These are phyloP conservation scores for Fraxinus albicans DNA, from an alignment of 305 asterid species.

Conservation along the genomic window DNA sequence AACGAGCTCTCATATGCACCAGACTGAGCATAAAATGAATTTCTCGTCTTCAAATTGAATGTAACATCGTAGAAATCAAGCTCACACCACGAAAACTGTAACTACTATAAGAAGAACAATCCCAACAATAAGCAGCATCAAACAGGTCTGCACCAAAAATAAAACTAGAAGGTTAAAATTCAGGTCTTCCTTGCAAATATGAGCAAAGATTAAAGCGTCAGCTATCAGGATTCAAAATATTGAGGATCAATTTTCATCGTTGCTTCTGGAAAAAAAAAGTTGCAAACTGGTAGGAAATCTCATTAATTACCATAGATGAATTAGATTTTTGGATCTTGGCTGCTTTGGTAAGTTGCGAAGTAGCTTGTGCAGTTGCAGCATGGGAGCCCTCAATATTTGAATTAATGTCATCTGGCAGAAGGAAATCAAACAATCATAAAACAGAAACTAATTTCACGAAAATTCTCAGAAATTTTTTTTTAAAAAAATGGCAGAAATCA, in stretches of 20 bases:
- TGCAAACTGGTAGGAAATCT: neutral
- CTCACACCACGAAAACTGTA: slow-evolving; percentile 20
- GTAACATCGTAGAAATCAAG: neutral
- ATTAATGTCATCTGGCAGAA: slow-evolving; percentile 40
- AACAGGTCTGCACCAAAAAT: slow-evolving; percentile 27
- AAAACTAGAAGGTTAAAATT: neutral
- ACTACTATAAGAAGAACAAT: slow-evolving; percentile 31
- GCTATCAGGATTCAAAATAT: neutral
- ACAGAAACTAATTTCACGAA: neutral
- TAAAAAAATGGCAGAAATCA: neutral
- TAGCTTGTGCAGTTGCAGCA: slow-evolving; percentile 41
- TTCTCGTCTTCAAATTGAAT: slow-evolving; percentile 5
- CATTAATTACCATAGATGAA: slow-evolving; percentile 47
- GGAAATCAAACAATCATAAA: slow-evolving; percentile 5
- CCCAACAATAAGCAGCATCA: slow-evolving; percentile 28
- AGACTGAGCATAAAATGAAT: neutral
- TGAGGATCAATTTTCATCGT: neutral
- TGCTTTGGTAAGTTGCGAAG: slow-evolving; percentile 47
- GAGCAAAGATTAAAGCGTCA: neutral
- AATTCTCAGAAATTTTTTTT: neutral
- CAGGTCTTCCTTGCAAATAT: neutral
- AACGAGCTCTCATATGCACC: neutral
- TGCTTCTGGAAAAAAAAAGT: neutral
- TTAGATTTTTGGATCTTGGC: slow-evolving; percentile 44
- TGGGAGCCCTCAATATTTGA: slow-evolving; percentile 44